A percentile compares a stretch with the other conserved stretches of the same genome.
These are phyloP conservation scores for Perilla frutescens DNA, from an alignment of 257 asterid species.

Conservation along the genomic window DNA sequence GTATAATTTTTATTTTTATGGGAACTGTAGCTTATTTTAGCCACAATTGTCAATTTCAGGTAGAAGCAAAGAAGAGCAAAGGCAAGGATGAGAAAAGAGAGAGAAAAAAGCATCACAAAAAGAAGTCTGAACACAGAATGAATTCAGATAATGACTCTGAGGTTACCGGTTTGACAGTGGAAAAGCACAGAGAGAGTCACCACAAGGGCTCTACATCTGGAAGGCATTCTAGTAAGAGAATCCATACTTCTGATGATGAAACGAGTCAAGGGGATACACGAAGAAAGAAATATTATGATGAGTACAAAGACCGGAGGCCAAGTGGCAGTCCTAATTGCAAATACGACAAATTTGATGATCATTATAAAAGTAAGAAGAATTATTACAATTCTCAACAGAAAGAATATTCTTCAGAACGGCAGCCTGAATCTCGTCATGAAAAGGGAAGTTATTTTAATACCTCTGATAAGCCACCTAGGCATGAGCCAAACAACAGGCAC, in stretches of 20 bases:
- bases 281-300: slow-evolving; percentile 46
- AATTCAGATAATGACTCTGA: slow-evolving; percentile 53
- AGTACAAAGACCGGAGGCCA: slow-evolving; percentile 40
- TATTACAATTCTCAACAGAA: slow-evolving; percentile 31
- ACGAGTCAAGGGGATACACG: slow-evolving; percentile 37
- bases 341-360: slow-evolving; percentile 29
- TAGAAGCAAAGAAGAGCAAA: slow-evolving; percentile 62
- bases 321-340: slow-evolving; percentile 23
- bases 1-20: slow-evolving; percentile 8
- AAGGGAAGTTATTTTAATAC: slow-evolving; percentile 34
- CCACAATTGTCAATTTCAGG: slow-evolving; percentile 51
- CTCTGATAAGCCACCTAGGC: slow-evolving; percentile 51
- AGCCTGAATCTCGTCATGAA: slow-evolving; percentile 38
- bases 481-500: slow-evolving; percentile 45
- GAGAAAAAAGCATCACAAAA: slow-evolving; percentile 53
- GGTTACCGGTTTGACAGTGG: slow-evolving; percentile 35
- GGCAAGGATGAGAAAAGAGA: slow-evolving; percentile 52
- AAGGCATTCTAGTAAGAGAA: slow-evolving; percentile 32
- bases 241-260: slow-evolving; percentile 49
- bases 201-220: slow-evolving; percentile 44
- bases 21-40: slow-evolving; percentile 22
- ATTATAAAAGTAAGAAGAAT: slow-evolving; percentile 26
- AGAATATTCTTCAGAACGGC: slow-evolving; percentile 47
- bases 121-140: slow-evolving; percentile 53
- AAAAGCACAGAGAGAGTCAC: slow-evolving; percentile 43